Base-by-base conservation (phyloP, 495 filamentous ascomycete species). In the Recurvomyces mirabilis region DNA sequence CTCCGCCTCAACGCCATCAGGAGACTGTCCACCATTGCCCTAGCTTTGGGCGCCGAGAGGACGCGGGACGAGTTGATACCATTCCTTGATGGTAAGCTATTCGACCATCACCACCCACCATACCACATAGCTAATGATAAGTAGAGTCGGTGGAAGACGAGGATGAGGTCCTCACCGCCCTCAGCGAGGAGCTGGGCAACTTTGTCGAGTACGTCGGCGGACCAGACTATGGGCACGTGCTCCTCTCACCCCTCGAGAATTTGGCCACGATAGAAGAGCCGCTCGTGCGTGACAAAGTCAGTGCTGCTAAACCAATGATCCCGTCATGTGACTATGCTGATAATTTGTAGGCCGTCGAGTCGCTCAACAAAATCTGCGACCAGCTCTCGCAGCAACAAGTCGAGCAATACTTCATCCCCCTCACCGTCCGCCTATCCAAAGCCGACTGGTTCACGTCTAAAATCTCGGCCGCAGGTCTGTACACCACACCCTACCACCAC, bases 401-500 rank as follows among this genome's bases (percentile, higher is more conserved):
- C 61, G 93, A 98, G 70, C 84, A 96, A 57, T 80, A 82, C 61
- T 96, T 94, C 68, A 86, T 96, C 55, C 91, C 93, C 21, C 81
- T 98, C 52, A 82, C 84, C 41, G 75, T 94, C 56, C 84, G 91
- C 53, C 81, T 98, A 41, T 93, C 91, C 43, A 96, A 95, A 74
- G 93, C 91, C 63, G 91, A 98, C 69, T 98, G 91, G 91, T 98
- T 98, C 60, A 98, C 91, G 22, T 96, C 93, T 47, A 98, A 96
- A 65, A 91, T 98, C 40, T 98, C 91, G 12, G 91, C 88, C 6
- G 93, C 91, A 51, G 91, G 89, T 35, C 82, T 98, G 30, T 96
- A 89, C 65, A 87, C 81, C 54, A 73, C 79, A 33, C 89, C 91
- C 47, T 98, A 98, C 73, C 78, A 73, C 42, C 93, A 89, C 69